Evolutionary conservation across 108 stramenopile genomes (phyloP).

Genomic region (Cyclotella distinguenda): DNA sequence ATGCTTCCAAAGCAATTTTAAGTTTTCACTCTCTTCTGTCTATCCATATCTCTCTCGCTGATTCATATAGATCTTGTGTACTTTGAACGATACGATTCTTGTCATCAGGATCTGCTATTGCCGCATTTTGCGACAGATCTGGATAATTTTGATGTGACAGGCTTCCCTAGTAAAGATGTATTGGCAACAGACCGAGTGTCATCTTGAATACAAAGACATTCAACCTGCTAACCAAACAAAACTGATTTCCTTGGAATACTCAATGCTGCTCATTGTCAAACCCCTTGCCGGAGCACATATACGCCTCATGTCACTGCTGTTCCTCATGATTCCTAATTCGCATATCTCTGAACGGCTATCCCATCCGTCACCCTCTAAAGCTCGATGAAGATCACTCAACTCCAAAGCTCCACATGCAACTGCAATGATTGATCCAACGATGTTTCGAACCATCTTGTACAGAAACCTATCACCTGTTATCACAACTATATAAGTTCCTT

Average conservation of each 20-base stretch:
- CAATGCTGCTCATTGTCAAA: constrained; percentile 32
- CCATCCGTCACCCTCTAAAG: constrained; percentile 39
- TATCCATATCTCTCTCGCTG: constrained; percentile 72
- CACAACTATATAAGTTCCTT: constrained; percentile 44
- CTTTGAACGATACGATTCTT: neutral
- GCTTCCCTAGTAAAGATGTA: constrained; percentile 76
- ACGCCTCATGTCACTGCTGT: constrained; percentile 8
- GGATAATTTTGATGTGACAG: constrained; percentile 66
- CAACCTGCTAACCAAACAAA: constrained; percentile 38
- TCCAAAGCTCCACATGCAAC: constrained; percentile 52
- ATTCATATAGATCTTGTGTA: constrained; percentile 33
- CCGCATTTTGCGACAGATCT: too few relatives aligned
- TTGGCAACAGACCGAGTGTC: constrained; percentile 48
- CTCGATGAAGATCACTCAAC: constrained; percentile 45
- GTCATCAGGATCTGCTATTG: too few relatives aligned
- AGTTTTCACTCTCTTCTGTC: constrained; percentile 39
- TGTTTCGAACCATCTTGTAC: constrained; percentile 80
- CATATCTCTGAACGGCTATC: neutral
- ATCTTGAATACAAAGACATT: neutral
- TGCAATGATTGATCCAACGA: constrained; percentile 77
- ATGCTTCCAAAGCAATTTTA: constrained; percentile 54
- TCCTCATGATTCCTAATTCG: constrained; percentile 1
- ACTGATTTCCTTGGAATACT: constrained; percentile 18
- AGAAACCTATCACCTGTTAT: constrained; percentile 79
- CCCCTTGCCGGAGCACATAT: constrained; percentile 51